Base-by-base conservation (phyloP, 805 yeast genomes). In the Saccharomycopsis sp. region DNA sequence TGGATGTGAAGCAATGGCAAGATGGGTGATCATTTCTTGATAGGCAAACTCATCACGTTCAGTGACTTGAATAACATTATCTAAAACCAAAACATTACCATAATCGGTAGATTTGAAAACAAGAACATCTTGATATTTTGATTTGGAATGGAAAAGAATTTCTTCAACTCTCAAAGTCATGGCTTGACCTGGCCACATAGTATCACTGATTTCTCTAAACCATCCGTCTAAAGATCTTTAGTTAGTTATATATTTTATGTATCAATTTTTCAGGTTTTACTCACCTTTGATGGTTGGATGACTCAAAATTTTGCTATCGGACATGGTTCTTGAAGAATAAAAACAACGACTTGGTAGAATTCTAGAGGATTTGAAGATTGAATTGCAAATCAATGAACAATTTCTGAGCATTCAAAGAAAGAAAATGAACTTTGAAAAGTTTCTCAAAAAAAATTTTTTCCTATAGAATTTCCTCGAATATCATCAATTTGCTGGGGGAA, bases 101-200 rank as follows among this genome's bases (percentile, higher is more conserved):
- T 88, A 89, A 58, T 82, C 80, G 42, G 95, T 78, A 38, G 94
- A 81, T 65, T 88, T 84, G 69, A 89, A 92, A 40, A 92, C 92
- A 44, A 89, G 68, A 15, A 89, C 88, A 57, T 89, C 97, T 68
- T 89, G 98, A 63, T 82, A 89, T 62, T 79, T 73, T 46, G 96
- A 84, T 62, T 79, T 72, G 60, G 81, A 95, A 47, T 74, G 81
- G 64, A 83, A 87, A 50, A 89, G 70, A 39, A 89, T 74, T 62
- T 87, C 77, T 51, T 89, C 86, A 44, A 89, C 97, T 49, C 78
- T 74, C 52, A 89, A 70, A 39, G 87, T 74, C 92, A 92, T 79
- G 52, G 96, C 97, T 71, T 88, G 95, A 50, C 98, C 98, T 23
- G 98, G 97, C 94, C 96, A 89, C 85, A 86, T 82, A 58, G 94